Evolutionary conservation across 2,329 filamentous ascomycete species (phyloP).

Genomic region (Diaporthe vaccinii): DNA sequence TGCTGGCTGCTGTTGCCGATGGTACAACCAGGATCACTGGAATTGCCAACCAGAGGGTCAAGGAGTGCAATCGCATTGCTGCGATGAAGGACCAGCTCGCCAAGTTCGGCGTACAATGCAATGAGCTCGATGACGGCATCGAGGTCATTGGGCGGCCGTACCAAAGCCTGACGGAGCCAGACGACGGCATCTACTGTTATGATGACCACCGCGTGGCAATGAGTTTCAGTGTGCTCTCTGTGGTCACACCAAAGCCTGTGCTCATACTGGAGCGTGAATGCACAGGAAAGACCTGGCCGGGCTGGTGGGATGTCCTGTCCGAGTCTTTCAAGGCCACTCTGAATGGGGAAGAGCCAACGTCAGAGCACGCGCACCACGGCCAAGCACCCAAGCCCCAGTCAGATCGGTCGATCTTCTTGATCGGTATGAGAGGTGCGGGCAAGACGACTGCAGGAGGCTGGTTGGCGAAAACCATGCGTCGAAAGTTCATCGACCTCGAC

Average conservation of each 20-base stretch:
- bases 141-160: conserved; percentile 71
- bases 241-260: conserved; percentile 78
- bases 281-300: conserved; percentile 97
- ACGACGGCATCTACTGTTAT: conserved; percentile 87
- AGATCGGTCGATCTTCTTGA: conserved; percentile 86
- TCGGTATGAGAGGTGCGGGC: conserved; percentile 96
- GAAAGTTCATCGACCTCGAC: conserved; percentile 89
- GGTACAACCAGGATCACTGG: conserved; percentile 89
- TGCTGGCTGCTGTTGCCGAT: conserved; percentile 88
- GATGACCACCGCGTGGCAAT: conserved; percentile 98
- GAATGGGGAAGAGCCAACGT: conserved; percentile 76
- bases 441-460: conserved; percentile 95
- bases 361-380: conserved; percentile 46
- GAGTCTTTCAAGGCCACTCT: conserved; percentile 82
- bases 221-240: conserved; percentile 93
- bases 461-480: conserved; percentile 81
- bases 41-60: conserved; percentile 97
- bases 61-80: conserved; percentile 96
- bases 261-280: conserved; percentile 92
- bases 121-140: conserved; percentile 95
- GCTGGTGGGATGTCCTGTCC: conserved; percentile 94
- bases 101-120: conserved; percentile 90
- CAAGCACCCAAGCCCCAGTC: conserved; percentile 47
- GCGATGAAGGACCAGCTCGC: conserved; percentile 96
- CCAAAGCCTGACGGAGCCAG: conserved; percentile 65